Evolutionary conservation across 108 stramenopile genomes (phyloP), one percentile per base, ranked within the genome.

Genomic region (Bacterosira constricta): DNA sequence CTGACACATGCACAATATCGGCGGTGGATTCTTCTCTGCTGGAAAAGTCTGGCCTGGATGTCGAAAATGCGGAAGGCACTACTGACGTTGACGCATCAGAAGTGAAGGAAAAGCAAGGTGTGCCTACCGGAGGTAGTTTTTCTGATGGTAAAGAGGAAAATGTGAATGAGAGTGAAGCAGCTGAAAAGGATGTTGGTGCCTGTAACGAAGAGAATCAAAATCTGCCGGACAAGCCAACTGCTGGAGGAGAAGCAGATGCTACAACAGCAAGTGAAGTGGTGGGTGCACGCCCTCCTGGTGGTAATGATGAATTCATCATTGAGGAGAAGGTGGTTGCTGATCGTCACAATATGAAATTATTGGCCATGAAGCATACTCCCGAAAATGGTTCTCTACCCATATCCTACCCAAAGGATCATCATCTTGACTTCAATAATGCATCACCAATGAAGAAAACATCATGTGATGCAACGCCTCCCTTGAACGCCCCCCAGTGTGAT

Each of bases 321-420:
- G 13, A 34, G 18, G 58, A 34, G 17, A 27, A 46, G 23, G 25
- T 35, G 45, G 26, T 25, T 25, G 25, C 42, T 6, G 31, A 38
- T 61, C 23, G 18, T 47, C 54, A 66, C 1, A 34, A 20, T 42
- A n/a, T 44, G 3, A 31, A 17, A 20, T 10, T 18, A 47, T 8
- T 21, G n/a, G 56, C 49, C 8, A 63, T 76, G 61, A 76, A 76
- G 26, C 60, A 66, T 13, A 76, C 75, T 18, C 75, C 66, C 6
- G 64, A 55, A 53, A 63, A 63, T 41, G 66, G 66, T 17, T 35
- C 61, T 3, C 44, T 60, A 9, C 59, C 66, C 23, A 62, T 68
- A n/a, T 68, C 75, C 1, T 76, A 76, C 44, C 75, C 75, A 0
- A 47, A 68, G 26, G 73, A 75, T 60, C 73, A 66, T 57, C 1